These are phyloP conservation scores for Xylaria sp. DNA, from an alignment of 2,329 filamentous ascomycete species.

Conservation along the genomic window DNA sequence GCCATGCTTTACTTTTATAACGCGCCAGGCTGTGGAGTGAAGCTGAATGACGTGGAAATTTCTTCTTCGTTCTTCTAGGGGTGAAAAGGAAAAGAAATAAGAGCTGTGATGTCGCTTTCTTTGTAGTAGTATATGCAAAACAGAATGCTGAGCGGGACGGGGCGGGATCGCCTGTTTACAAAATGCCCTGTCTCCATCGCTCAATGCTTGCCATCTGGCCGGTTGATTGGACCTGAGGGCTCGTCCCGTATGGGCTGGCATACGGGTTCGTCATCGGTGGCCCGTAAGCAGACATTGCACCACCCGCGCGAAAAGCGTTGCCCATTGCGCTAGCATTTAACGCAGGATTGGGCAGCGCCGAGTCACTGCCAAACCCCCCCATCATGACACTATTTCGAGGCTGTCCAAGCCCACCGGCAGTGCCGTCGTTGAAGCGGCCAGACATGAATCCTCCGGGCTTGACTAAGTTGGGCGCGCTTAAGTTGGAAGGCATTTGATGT, in stretches of 20 bases:
- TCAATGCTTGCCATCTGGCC: constrained; percentile 50
- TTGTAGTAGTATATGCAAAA: constrained; percentile 1
- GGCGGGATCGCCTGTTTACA: constrained; percentile 34
- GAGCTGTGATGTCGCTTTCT: constrained; percentile 2
- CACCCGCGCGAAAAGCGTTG: constrained; percentile 41
- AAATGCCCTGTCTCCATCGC: constrained; percentile 50
- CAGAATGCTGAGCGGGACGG: neutral
- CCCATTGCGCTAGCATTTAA: constrained; percentile 41
- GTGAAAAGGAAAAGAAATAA: neutral
- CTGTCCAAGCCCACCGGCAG: constrained; percentile 53
- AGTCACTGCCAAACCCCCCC: constrained; percentile 30
- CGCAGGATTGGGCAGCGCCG: constrained; percentile 34
- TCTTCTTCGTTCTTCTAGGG: neutral
- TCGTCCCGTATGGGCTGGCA: constrained; percentile 40
- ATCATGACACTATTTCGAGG: constrained; percentile 43
- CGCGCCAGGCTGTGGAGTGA: constrained; percentile 20
- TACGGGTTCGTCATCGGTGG: constrained; percentile 41
- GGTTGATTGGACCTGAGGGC: constrained; percentile 43
- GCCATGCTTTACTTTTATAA: constrained; percentile 35
- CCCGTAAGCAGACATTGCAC: constrained; percentile 39
- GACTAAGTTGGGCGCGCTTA: constrained; percentile 50
- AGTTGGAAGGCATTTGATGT: constrained; percentile 60
- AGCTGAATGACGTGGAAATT: constrained; percentile 11
- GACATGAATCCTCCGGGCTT: constrained; percentile 61
- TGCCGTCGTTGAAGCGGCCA: constrained; percentile 66